Percentiles rank a stretch among this genome's conserved stretches.
These are phyloP conservation scores for Fraxinus platypoda DNA, from an alignment of 305 asterid species.

Conservation along the genomic window DNA sequence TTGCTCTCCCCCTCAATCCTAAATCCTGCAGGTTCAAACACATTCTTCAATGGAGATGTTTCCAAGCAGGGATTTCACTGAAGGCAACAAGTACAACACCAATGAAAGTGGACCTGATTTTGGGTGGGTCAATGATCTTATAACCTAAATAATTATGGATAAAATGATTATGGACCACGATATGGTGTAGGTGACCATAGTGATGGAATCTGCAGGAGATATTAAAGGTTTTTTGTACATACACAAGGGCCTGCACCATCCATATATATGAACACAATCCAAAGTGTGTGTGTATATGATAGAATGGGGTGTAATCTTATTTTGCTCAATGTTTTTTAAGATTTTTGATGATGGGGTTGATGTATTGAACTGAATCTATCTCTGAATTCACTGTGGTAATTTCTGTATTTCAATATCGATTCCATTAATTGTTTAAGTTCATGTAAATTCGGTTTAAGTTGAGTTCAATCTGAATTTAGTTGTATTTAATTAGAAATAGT, in stretches of 20 bases:
- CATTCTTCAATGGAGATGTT: constrained; percentile 27
- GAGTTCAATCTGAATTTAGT: too few species aligned
- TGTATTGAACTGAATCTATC: neutral
- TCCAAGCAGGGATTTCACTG: constrained; percentile 40
- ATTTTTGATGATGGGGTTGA: neutral
- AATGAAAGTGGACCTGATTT: constrained; percentile 66
- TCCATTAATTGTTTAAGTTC: neutral
- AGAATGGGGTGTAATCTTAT: neutral
- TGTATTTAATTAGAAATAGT: too few species aligned
- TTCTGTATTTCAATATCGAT: neutral
- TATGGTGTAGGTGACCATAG: neutral
- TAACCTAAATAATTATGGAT: constrained; percentile 35
- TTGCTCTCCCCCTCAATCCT: constrained; percentile 62
- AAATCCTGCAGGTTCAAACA: constrained; percentile 25
- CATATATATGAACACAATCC: neutral
- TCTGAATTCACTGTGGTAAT: neutral
- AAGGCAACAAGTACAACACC: constrained; percentile 34
- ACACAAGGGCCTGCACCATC: neutral
- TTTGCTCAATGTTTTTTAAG: neutral
- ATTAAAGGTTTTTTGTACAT: constrained; percentile 23
- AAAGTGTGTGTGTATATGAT: neutral
- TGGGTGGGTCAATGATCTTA: constrained; percentile 83
- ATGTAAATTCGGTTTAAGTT: too few species aligned
- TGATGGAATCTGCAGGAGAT: neutral
- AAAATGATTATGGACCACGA: neutral